Evolutionary conservation across 768 basidiomycete species (phyloP).

Genomic region (Sporobolomyces pararoseus): DNA sequence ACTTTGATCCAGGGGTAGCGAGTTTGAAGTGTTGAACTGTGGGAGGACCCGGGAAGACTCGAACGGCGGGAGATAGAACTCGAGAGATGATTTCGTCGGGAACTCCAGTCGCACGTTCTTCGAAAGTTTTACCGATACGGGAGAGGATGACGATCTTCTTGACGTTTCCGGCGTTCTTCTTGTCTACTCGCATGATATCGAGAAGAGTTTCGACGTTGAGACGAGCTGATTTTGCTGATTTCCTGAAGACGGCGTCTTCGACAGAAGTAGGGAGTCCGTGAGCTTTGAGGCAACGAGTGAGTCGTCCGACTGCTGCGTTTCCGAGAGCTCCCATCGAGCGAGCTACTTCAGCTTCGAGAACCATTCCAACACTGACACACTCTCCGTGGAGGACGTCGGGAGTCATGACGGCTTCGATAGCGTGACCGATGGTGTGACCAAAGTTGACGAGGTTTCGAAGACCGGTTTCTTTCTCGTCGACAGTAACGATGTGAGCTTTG

Average conservation of each 20-base stretch:
- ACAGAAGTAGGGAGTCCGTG: slow-evolving; percentile 86
- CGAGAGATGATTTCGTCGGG: slow-evolving; percentile 74
- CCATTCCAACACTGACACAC: slow-evolving; percentile 91
- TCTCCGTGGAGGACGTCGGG: slow-evolving; percentile 94
- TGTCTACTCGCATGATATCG: slow-evolving; percentile 83
- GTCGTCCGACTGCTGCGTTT: slow-evolving; percentile 86
- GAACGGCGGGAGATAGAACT: slow-evolving; percentile 74
- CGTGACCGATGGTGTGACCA: slow-evolving; percentile 96
- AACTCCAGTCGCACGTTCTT: slow-evolving; percentile 83
- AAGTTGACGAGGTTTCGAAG: slow-evolving; percentile 98
- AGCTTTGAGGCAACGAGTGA: slow-evolving; percentile 78
- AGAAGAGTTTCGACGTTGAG: slow-evolving; percentile 76
- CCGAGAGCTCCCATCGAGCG: slow-evolving; percentile 78
- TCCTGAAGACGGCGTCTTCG: slow-evolving; percentile 70
- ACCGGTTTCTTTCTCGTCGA: slow-evolving; percentile 93
- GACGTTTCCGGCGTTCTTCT: slow-evolving; percentile 87
- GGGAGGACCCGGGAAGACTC: slow-evolving; percentile 61
- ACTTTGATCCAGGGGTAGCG: slow-evolving; percentile 93
- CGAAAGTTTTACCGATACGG: slow-evolving; percentile 84
- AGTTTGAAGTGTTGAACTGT: slow-evolving; percentile 58
- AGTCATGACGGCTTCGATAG: slow-evolving; percentile 92
- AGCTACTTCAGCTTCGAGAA: slow-evolving; percentile 91
- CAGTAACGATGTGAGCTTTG: slow-evolving; percentile 93
- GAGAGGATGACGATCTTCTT: slow-evolving; percentile 93
- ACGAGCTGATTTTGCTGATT: slow-evolving; percentile 61